Evolutionary conservation across 768 basidiomycete species (phyloP).

Genomic region (Suillus sp.): DNA sequence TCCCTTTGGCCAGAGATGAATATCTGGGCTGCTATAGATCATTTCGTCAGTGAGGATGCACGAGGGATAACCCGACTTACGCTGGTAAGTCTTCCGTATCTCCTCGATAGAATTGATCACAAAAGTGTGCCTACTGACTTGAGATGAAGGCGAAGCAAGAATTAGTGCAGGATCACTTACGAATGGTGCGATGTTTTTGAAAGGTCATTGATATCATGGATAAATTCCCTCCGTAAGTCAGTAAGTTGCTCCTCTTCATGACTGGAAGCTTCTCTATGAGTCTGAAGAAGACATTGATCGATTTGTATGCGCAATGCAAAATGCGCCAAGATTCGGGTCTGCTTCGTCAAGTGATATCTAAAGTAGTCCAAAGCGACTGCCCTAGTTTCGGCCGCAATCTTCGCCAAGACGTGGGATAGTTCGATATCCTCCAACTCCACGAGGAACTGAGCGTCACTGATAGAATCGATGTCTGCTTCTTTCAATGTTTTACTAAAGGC

Average conservation of each 20-base stretch:
- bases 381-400: not conserved
- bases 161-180: constrained; percentile 12
- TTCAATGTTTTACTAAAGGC: constrained; percentile 9
- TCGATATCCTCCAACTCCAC: constrained; percentile 10
- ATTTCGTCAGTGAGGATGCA: not conserved
- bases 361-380: not conserved
- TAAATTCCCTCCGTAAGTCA: constrained; percentile 21
- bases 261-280: constrained; percentile 8
- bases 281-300: not conserved
- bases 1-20: constrained; percentile 23
- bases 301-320: constrained; percentile 17
- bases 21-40: not conserved
- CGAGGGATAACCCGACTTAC: not conserved
- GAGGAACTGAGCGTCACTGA: constrained; percentile 24
- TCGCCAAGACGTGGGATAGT: constrained; percentile 7
- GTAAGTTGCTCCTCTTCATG: constrained; percentile 15
- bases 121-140: constrained; percentile 17
- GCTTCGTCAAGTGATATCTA: not conserved
- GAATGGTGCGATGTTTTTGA: constrained; percentile 9
- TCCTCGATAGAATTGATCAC: constrained; percentile 7
- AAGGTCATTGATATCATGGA: constrained; percentile 22
- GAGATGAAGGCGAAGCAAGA: not conserved
- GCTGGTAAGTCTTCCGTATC: not conserved
- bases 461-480: not conserved
- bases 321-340: not conserved